Base-by-base conservation (phyloP, 352 stramenopile species). In the Thalassiosira allenii region DNA sequence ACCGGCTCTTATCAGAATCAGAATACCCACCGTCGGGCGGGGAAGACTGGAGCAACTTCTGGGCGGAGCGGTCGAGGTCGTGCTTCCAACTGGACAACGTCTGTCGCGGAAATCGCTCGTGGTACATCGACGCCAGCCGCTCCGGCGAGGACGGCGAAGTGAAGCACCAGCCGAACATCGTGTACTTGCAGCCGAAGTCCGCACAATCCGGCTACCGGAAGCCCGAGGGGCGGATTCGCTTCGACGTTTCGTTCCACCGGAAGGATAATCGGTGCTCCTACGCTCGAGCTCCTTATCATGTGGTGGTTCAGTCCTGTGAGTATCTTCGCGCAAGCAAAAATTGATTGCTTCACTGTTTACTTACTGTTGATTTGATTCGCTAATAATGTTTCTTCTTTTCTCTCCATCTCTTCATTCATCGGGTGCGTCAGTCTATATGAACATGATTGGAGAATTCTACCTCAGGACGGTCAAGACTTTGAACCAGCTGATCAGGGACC, bases 391-490 rank as follows among this genome's bases (percentile, higher is more conserved):
- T n/a, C n/a, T n/a, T n/a, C n/a, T n/a, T n/a, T n/a, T n/a, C n/a
- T n/a, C n/a, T n/a, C n/a, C n/a, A n/a, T n/a, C n/a, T n/a, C n/a
- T n/a, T n/a, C n/a, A n/a, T n/a, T n/a, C n/a, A n/a, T n/a, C n/a
- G n/a, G n/a, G n/a, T n/a, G n/a, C n/a, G 33, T 78, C 75, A 25
- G 65, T 59, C 32, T 83, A 61, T 34, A 83, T 75, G 69, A 43
- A 83, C n/a, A 83, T 83, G 75, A 78, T 83, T 41, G 78, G 78
- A 9, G 78, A 86, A 58, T 86, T 86, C 66, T 86, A 86, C 20
- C 56, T 47, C 11, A n/a, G 78, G 23, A 56, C 53, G 32, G 56
- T 86, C 2, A 20, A 69, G 0, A 65, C 34, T 14, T 22, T 86
- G 4, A 69, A 83, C 59, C 59, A 54, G 66, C 66, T 47, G 58